Evolutionary conservation across 768 basidiomycete species (phyloP), one percentile per base, ranked within the genome.

Genomic region (Tulasnella sp.): DNA sequence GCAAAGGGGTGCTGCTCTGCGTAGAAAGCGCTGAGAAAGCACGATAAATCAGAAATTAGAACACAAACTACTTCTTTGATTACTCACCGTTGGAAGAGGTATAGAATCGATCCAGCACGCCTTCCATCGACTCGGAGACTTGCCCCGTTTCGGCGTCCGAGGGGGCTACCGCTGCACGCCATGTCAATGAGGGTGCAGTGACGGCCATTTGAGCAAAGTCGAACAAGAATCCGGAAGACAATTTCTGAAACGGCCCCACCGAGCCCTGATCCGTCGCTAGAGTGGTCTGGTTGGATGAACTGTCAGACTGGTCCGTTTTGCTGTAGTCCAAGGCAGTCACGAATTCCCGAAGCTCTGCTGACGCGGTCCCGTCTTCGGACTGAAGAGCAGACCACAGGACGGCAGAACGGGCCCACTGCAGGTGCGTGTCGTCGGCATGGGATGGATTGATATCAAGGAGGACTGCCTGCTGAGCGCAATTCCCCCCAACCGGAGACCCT

Each of bases 121-220:
- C 77, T 52, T 80, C 81, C 31, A 86, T 85, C 34, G 78, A 81
- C 15, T 81, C 78, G 58, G 85, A 83, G 39, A 89, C 83, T 78
- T 84, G 79, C 0, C 84, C 81, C 38, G 87, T 82, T 80, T 91
- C 89, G 7, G 81, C 84, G 42, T 79, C 81, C 1, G 82, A 81
- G 0, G 89, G 88, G 64, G 87, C 84, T 0, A 87, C 89, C 72
- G 86, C 82, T 12, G 78, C 79, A 5, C 81, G 78, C 80, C 90
- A 91, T 0, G 85, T 84, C 9, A 85, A 83, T 22, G 82, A 76
- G 17, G 86, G 87, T 52, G 84, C 83, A 3, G 81, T 81, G 31
- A 90, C 81, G 34, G 84, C 86, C 81, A 89, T 90, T 6, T 84
- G 81, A 14, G 89, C 89, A 79, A 91, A 91, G 80, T 91, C 84